These are phyloP conservation scores for Scenedesmus sp. DNA, from an alignment of 163 green algal genomes.

Conservation along the genomic window DNA sequence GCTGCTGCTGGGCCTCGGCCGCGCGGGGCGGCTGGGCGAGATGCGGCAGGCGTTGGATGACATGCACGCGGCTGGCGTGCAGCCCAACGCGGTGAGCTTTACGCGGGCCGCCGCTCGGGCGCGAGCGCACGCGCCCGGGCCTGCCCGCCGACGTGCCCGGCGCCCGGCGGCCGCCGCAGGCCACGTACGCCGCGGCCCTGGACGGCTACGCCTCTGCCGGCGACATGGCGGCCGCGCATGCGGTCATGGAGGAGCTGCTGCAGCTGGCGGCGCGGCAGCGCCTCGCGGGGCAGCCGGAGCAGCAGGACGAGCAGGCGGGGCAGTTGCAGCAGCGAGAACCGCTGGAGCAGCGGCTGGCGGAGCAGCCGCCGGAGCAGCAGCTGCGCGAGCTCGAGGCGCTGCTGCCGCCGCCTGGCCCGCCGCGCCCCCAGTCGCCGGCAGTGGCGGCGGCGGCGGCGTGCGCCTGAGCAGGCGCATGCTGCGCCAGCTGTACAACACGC, in stretches of 20 bases:
- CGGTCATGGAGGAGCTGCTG: slow-evolving; percentile 27
- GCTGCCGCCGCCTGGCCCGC: neutral
- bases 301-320: slow-evolving; percentile 15
- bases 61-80: slow-evolving; percentile 16
- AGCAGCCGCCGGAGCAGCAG: slow-evolving; percentile 20
- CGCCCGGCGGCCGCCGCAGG: no score
- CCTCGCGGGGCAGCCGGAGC: neutral
- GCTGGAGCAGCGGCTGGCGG: neutral
- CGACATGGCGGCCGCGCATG: slow-evolving; percentile 17
- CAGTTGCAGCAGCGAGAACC: neutral
- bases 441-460: neutral
- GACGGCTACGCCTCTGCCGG: slow-evolving; percentile 6
- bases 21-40: slow-evolving; percentile 10
- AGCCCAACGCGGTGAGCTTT: slow-evolving; percentile 16
- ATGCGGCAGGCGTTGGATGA: neutral
- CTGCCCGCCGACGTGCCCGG: no score
- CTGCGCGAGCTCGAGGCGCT: neutral
- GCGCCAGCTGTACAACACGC: slow-evolving; percentile 20
- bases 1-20: slow-evolving; percentile 1
- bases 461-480: neutral
- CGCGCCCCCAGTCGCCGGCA: slow-evolving; percentile 13
- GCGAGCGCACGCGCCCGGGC: no score
- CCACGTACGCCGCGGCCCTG: slow-evolving; percentile 28
- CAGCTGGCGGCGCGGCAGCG: no score
- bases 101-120: no score